phyloP scores from a whole-genome alignment of 1,139 yeast species.

The Candida sojae region DNA sequence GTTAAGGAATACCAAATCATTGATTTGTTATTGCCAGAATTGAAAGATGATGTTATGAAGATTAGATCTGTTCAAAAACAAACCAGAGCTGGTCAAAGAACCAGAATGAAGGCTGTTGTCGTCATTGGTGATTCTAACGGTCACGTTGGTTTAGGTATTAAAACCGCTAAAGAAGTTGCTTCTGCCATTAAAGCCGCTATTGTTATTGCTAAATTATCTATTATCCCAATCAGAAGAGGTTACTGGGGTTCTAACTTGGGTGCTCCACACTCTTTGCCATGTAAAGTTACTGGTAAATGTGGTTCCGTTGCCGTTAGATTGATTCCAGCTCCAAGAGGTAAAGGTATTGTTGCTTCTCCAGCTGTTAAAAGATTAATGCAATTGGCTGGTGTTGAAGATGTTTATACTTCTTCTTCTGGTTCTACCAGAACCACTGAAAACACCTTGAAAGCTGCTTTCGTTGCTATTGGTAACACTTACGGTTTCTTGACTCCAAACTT shows the following conservation, averaged over 20 bases:
- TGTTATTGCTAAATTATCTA: constrained; percentile 97
- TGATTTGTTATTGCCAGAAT: constrained; percentile 93
- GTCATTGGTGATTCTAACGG: constrained; percentile 99
- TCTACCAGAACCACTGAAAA: constrained; percentile 99
- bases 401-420: constrained; percentile 98
- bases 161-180: constrained; percentile 99
- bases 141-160: constrained; percentile 99
- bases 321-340: constrained; percentile 99
- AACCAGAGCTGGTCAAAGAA: constrained; percentile 99
- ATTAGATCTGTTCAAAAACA: constrained; percentile 99
- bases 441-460: constrained; percentile 99
- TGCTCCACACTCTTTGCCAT: constrained; percentile 98
- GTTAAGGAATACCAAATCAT: constrained; percentile 99
- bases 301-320: constrained; percentile 98
- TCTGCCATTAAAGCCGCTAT: constrained; percentile 99
- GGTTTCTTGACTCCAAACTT: constrained; percentile 99
- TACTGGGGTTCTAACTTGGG: constrained; percentile 99
- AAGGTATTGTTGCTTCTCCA: constrained; percentile 99
- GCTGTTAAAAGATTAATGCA: constrained; percentile 98
- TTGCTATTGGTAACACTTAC: constrained; percentile 99
- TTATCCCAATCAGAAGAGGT: constrained; percentile 99
- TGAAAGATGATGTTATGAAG: constrained; percentile 99
- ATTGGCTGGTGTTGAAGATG: constrained; percentile 99
- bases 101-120: constrained; percentile 99
- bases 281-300: constrained; percentile 99